Conservation (phyloP, 2,329 filamentous ascomycete genomes). For the Golovinomyces cichoracearum region DNA sequence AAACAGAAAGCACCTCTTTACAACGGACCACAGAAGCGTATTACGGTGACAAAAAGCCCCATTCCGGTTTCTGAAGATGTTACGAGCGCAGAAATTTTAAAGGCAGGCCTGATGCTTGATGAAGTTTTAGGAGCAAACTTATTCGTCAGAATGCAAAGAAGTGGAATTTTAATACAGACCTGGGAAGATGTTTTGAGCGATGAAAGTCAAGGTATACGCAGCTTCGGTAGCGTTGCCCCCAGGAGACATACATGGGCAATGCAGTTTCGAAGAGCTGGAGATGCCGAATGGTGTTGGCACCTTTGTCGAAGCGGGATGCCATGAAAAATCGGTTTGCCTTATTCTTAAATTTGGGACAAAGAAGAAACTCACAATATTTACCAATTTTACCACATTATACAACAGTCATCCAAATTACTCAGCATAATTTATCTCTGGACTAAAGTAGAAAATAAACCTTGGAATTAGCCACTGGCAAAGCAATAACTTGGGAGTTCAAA, state of each 20-base stretch:
- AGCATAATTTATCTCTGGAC: too few relatives aligned
- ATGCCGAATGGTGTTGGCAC: constrained; percentile 12
- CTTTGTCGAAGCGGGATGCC: constrained; percentile 2
- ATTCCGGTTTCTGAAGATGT: constrained; percentile 2
- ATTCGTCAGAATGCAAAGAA: constrained; percentile 8
- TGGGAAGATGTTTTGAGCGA: constrained; percentile 12
- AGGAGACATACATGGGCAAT: constrained; percentile 12
- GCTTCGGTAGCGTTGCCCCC: constrained; percentile 10
- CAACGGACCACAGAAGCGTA: constrained; percentile 54
- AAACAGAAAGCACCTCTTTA: constrained; percentile 31
- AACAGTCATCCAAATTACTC: too few relatives aligned
- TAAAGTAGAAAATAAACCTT: too few relatives aligned
- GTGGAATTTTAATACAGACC: constrained; percentile 10
- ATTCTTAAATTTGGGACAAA: too few relatives aligned
- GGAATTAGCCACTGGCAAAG: too few relatives aligned
- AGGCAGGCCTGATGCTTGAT: constrained; percentile 6
- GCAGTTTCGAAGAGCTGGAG: constrained; percentile 7
- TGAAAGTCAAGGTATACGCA: constrained; percentile 10
- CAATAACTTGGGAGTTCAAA: too few relatives aligned
- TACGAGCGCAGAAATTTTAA: constrained; percentile 1
- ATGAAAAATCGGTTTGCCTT: too few relatives aligned
- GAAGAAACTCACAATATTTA: too few relatives aligned
- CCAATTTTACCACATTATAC: too few relatives aligned
- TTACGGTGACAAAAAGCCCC: constrained; percentile 43
- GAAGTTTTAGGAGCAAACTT: constrained; percentile 8